Evolutionary conservation across 2,329 filamentous ascomycete genomes (phyloP).

Genomic region (Colletotrichum spinosum): DNA sequence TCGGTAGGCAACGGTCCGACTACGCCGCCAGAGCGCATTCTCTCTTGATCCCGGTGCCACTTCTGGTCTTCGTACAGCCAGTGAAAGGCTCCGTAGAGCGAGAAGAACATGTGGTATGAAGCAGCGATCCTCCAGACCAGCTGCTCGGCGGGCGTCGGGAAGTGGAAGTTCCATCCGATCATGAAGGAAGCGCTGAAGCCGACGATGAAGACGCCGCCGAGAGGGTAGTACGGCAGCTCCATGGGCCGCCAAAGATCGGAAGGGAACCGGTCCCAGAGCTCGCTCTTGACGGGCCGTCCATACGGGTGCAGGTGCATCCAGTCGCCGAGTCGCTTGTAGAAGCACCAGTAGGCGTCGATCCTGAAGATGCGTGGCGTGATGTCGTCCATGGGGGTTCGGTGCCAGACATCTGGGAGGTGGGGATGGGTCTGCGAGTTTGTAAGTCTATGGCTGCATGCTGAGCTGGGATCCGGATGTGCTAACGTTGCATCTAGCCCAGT

Average conservation of each 20-base stretch:
- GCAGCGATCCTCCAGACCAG: too few species aligned
- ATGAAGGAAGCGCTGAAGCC: slow-evolving; percentile 39
- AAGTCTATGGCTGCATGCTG: too few species aligned
- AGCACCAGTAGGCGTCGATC: slow-evolving; percentile 41
- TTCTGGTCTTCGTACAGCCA: too few species aligned
- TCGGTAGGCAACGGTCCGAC: too few species aligned
- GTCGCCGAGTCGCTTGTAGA: slow-evolving; percentile 36
- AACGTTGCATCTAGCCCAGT: too few species aligned
- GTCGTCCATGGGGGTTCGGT: slow-evolving; percentile 49
- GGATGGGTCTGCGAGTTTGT: too few species aligned
- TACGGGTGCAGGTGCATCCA: background rate
- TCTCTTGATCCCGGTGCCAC: too few species aligned
- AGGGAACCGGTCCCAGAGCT: slow-evolving; percentile 42
- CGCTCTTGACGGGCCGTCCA: slow-evolving; percentile 35
- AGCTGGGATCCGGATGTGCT: too few species aligned
- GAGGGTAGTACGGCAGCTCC: too few species aligned
- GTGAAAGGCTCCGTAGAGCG: background rate
- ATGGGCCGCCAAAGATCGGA: slow-evolving; percentile 22
- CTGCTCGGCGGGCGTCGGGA: slow-evolving; percentile 40
- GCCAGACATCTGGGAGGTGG: slow-evolving; percentile 17
- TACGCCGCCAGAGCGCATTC: too few species aligned
- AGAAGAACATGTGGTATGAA: slow-evolving; percentile 7
- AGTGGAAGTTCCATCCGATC: slow-evolving; percentile 44
- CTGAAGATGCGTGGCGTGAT: slow-evolving; percentile 38
- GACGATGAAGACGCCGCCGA: slow-evolving; percentile 1